These are phyloP conservation scores for Thelonectria discophora DNA, from an alignment of 2,329 filamentous ascomycete genomes.

Conservation along the genomic window DNA sequence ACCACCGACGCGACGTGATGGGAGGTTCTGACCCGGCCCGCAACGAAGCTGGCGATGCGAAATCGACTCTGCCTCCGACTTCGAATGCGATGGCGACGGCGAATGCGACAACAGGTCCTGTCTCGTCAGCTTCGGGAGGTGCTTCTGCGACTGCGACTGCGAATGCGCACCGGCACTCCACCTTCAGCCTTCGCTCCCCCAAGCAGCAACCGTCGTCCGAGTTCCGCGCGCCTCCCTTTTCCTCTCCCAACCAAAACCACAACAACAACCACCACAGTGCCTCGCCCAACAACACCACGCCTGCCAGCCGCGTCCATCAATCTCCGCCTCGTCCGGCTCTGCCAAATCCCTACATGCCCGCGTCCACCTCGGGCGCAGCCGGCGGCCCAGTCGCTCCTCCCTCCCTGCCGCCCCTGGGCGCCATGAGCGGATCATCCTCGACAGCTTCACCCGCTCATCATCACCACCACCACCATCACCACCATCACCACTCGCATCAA, in stretches of 20 bases:
- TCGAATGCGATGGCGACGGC: slow-evolving; percentile 29
- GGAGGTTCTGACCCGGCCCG: slow-evolving; percentile 45
- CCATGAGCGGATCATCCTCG: slow-evolving; percentile 37
- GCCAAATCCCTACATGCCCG: slow-evolving; percentile 50
- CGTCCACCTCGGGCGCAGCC: slow-evolving; percentile 44
- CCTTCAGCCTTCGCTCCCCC: slow-evolving; percentile 61
- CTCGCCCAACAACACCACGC: slow-evolving; percentile 41
- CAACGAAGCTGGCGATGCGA: slow-evolving; percentile 29
- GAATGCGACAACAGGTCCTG: slow-evolving; percentile 34
- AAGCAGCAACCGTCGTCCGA: slow-evolving; percentile 50
- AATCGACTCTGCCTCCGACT: slow-evolving; percentile 36
- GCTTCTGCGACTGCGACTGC: slow-evolving; percentile 32
- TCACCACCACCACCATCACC: slow-evolving; percentile 30
- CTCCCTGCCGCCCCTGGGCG: slow-evolving; percentile 44
- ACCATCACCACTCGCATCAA: slow-evolving; percentile 41
- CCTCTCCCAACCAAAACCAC: slow-evolving; percentile 40
- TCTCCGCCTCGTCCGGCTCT: slow-evolving; percentile 45
- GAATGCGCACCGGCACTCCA: slow-evolving; percentile 52
- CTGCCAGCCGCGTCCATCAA: slow-evolving; percentile 44
- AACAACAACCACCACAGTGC: slow-evolving; percentile 39
- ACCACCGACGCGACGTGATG: slow-evolving; percentile 58
- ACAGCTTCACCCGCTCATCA: slow-evolving; percentile 30
- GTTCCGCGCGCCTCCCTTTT: slow-evolving; percentile 47
- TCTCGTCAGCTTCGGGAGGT: slow-evolving; percentile 17
- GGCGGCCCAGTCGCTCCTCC: slow-evolving; percentile 44